phyloP scores from a whole-genome alignment of 768 basidiomycete genomes.

The Hericium coralloides region DNA sequence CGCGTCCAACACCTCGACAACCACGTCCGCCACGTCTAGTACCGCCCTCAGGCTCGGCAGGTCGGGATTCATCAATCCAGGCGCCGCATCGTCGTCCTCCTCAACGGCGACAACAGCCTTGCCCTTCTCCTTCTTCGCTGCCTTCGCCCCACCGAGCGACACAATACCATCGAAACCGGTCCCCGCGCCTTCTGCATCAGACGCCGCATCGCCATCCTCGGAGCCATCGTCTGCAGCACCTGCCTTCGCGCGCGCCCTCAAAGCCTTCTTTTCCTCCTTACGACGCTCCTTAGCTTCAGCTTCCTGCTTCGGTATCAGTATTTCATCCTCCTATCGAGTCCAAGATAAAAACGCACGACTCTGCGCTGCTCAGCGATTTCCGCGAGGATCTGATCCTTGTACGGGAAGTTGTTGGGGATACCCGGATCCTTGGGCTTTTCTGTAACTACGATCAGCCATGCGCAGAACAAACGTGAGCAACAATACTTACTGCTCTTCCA shows the following conservation, averaged over 20 bases:
- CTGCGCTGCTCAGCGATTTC: conserved; percentile 81
- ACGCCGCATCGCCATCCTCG: conserved; percentile 17
- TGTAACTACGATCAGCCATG: conserved; percentile 18
- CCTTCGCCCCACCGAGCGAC: conserved; percentile 13
- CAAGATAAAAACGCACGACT: conserved; percentile 35
- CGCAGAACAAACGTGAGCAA: conserved; percentile 1
- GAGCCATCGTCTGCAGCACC: conserved; percentile 16
- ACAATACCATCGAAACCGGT: conserved; percentile 39
- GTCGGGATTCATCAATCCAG: conserved; percentile 54
- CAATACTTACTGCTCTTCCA: conserved; percentile 79
- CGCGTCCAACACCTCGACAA: conserved; percentile 77
- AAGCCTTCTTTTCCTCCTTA: conserved; percentile 56
- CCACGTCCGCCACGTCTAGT: conserved; percentile 67
- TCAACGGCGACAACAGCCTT: conserved; percentile 18
- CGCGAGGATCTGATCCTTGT: conserved; percentile 89
- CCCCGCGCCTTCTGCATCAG: conserved; percentile 22
- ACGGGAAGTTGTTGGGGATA: conserved; percentile 88
- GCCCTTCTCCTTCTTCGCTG: conserved; percentile 14
- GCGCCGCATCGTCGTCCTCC: conserved; percentile 39
- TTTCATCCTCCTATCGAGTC: not conserved
- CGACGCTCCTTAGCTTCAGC: conserved; percentile 67
- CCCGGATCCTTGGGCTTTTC: conserved; percentile 86
- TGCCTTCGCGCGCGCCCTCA: conserved; percentile 18
- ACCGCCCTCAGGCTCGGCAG: conserved; percentile 56
- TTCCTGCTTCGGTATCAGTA: conserved; percentile 32